A percentile compares a stretch with the other conserved stretches of the same genome.
phyloP scores from a whole-genome alignment of 306 rosid genomes.

The Malus orientalis region DNA sequence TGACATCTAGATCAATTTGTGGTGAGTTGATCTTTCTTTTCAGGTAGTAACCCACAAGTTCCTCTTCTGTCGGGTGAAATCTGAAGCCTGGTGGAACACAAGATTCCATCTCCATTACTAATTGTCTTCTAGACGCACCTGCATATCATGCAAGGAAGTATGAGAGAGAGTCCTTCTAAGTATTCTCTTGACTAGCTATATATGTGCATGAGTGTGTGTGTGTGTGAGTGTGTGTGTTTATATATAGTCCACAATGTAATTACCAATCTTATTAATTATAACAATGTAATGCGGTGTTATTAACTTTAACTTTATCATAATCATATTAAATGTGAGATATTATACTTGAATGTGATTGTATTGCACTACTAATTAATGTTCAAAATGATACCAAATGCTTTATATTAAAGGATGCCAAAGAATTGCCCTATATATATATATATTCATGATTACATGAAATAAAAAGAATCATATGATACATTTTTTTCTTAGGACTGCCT shows the following conservation, averaged over 20 bases:
- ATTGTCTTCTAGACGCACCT: conserved; percentile 26
- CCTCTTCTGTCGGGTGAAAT: conserved; percentile 98
- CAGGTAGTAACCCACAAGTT: conserved; percentile 87
- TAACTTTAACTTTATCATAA: not conserved
- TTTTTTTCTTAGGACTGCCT: not conserved
- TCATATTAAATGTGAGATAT: too few species aligned
- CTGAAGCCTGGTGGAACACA: conserved; percentile 92
- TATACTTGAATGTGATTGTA: not conserved
- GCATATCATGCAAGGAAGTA: not conserved
- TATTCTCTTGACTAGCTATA: not conserved
- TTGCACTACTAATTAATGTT: not conserved
- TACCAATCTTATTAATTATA: not conserved
- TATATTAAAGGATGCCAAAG: not conserved
- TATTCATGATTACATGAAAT: not conserved
- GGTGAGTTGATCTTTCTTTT: conserved; percentile 69
- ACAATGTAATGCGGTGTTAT: not conserved
- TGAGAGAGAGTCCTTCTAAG: not conserved
- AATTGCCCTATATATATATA: not conserved
- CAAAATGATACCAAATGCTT: not conserved
- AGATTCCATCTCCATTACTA: conserved; percentile 63
- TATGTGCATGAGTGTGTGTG: not conserved
- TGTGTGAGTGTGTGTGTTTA: not conserved
- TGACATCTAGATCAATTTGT: conserved; percentile 77
- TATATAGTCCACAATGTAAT: too few species aligned
- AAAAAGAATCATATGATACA: not conserved